Evolutionary conservation across 306 rosid species (phyloP), one percentile per base, ranked within the genome.

Genomic region (Acacia acuminata): DNA sequence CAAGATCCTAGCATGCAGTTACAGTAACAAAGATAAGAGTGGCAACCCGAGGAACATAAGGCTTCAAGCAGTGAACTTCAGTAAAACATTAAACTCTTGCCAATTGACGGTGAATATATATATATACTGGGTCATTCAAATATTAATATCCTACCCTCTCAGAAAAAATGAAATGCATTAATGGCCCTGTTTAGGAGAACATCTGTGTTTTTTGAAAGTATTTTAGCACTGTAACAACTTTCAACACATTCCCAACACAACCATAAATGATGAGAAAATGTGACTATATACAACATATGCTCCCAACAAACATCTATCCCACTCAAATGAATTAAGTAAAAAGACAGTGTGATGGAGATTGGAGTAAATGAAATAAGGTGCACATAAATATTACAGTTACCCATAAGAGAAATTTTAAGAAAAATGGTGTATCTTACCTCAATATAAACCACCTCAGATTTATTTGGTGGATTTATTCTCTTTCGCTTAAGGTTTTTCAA

Each of bases 401-500:
- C 13, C 15, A 38, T n/a, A 47, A 67, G 22, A 51, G 32, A 79
- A 36, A 27, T 75, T 79, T 20, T 48, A 71, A 12, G 53, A 34
- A 43, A 70, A 76, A 30, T 19, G 47, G 5, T 20, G 69, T 12
- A 77, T 14, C 45, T 87, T 89, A 95, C 98, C 97, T 95, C 92
- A 65, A 93, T 60, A 58, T 91, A 92, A 13, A 86, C 50, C 70
- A 92, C 78, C 58, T 89, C 88, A 38, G 93, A 93, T 75, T 86
- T 88, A 87, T 89, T 77, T 69, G 89, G 87, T 12, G 63, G 81
- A 77, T 79, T 88, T 87, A 80, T 90, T 84, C 85, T 84, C 82
- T 83, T 90, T 64, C 87, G 89, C 81, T 85, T 90, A 63, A 93
- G 95, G 84, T 87, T 88, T 82, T 88, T 95, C 72, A 90, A 87